Evolutionary conservation across 2,329 filamentous ascomycete species (phyloP), one percentile per base, ranked within the genome.

Genomic region (Paraconiothyrium brasiliense): DNA sequence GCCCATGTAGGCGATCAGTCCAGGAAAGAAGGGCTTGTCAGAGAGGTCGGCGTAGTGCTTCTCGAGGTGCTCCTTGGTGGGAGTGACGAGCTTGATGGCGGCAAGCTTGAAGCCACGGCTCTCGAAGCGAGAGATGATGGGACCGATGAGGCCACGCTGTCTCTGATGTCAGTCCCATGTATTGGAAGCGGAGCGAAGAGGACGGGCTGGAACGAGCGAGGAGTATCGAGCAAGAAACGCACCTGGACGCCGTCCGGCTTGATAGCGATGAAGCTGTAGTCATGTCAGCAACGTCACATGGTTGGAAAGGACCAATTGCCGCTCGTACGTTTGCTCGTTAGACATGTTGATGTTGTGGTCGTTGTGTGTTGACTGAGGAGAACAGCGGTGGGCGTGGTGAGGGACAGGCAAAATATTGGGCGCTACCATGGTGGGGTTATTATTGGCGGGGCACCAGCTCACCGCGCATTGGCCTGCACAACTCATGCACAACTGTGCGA

Each of bases 181-280:
- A 22, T 13, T n/a, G n/a, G 46, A 1, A 46, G 24, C 41, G 37
- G 49, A 20, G 27, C 30, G 24, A 60, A 49, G 46, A 14, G 22
- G 16, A 35, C 4, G n/a, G 27, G 4, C 6, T 30, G 14, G 22
- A 30, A 24, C 24, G 48, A 24, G 46, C 8, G 32, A 37, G 44
- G 43, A 9, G 41, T 24, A 44, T 52, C 24, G 50, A 44, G 47
- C 43, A 57, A 52, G 60, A 34, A 24, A 58, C 84, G 74, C 90
- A 97, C 93, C 90, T 97, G 95, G 85, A 98, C 95, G 83, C 95
- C 95, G 86, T 98, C 95, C 77, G 94, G 95, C 93, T 99, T 99
- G 89, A 99, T 93, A 82, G 95, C 95, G 89, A 98, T 98, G 92
- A 98, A 98, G 87, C 94, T 98, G 78, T 73, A 61, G 65, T 73